Evolutionary conservation across 768 basidiomycete species (phyloP).

Genomic region (Macrolepiota albuminosa): DNA sequence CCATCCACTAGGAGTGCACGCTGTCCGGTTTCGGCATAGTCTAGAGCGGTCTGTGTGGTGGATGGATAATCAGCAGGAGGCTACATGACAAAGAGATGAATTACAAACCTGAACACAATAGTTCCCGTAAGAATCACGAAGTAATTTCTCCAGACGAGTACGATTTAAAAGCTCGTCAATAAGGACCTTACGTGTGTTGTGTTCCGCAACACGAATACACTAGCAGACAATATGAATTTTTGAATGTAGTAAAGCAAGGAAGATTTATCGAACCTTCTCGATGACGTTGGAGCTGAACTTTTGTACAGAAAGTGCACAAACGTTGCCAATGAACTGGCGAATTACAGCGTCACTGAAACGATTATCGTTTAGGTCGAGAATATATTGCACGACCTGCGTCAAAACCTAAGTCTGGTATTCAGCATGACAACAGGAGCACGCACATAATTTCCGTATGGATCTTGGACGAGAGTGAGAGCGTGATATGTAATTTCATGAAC

Average conservation of each 20-base stretch:
- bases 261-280: conserved; percentile 62
- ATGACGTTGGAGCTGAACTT: conserved; percentile 99
- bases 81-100: neutral
- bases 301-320: conserved; percentile 95
- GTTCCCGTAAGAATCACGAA: conserved; percentile 95
- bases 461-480: conserved; percentile 94
- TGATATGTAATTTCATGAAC: conserved; percentile 99
- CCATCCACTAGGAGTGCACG: conserved; percentile 91
- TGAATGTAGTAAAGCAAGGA: neutral
- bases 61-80: conserved; percentile 7
- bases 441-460: conserved; percentile 92
- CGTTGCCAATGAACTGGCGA: conserved; percentile 95
- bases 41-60: conserved; percentile 76
- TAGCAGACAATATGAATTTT: conserved; percentile 19
- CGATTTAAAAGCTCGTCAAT: conserved; percentile 95
- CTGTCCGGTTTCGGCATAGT: conserved; percentile 95
- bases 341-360: conserved; percentile 97
- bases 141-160: conserved; percentile 88
- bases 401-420: conserved; percentile 4
- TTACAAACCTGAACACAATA: conserved; percentile 81
- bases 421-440: conserved; percentile 20
- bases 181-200: conserved; percentile 87
- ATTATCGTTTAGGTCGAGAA: conserved; percentile 96
- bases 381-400: conserved; percentile 91
- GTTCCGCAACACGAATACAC: conserved; percentile 94